Percentiles rank a stretch among this genome's conserved stretches.
Evolutionary conservation across 1,284 basidiomycete genomes (phyloP).

Genomic region (Leccinum angustisporum): DNA sequence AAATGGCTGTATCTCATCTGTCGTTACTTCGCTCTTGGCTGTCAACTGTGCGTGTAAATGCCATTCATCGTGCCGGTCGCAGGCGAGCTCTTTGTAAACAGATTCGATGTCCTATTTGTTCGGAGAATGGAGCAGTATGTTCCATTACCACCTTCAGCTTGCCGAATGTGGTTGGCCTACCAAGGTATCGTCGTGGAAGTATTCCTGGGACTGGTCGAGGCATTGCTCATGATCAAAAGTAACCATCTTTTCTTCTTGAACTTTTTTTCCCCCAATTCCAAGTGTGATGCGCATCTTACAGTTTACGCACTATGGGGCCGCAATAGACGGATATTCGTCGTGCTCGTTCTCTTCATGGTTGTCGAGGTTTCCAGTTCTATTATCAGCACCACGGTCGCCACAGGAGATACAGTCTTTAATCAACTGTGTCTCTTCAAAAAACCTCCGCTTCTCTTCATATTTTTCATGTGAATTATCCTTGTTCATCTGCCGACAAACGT

Average conservation of each 20-base stretch:
- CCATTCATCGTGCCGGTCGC: background rate
- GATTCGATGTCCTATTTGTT: conserved; percentile 8
- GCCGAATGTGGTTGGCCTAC: conserved; percentile 17
- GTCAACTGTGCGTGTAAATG: conserved; percentile 8
- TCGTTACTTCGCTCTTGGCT: conserved; percentile 12
- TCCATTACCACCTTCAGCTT: background rate
- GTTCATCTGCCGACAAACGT: background rate
- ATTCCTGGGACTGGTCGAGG: conserved; percentile 13
- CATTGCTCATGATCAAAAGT: conserved; percentile 16
- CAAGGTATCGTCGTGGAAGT: conserved; percentile 7
- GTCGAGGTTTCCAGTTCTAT: conserved; percentile 7
- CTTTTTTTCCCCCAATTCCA: background rate
- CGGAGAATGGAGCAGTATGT: conserved; percentile 10
- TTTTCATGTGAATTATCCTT: conserved; percentile 9
- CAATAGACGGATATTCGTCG: conserved; percentile 3
- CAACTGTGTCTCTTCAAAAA: conserved; percentile 12
- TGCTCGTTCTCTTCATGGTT: conserved; percentile 11
- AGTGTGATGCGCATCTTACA: background rate
- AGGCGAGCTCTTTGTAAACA: background rate
- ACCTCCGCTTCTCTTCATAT: conserved; percentile 1
- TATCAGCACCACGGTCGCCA: conserved; percentile 1
- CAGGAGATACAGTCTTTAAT: conserved; percentile 4
- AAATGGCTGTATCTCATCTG: conserved; percentile 16
- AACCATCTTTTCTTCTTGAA: background rate
- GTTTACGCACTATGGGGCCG: conserved; percentile 15